phyloP scores from a whole-genome alignment of 257 asterid genomes.

The Orobanche coerulescens region DNA sequence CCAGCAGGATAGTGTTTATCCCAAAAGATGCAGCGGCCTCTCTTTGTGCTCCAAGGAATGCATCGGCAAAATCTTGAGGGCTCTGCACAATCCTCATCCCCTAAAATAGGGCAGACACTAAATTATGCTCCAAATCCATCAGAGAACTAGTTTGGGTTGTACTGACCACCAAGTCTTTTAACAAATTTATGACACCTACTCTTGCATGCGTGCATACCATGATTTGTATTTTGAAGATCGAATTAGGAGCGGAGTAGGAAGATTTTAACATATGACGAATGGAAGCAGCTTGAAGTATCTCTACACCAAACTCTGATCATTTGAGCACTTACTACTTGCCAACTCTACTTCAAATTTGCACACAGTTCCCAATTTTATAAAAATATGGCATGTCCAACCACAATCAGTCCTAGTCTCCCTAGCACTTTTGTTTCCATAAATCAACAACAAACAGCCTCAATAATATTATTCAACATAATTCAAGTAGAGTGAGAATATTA shows the following conservation, averaged over 20 bases:
- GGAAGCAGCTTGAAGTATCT: slow-evolving; percentile 13
- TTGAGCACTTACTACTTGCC: slow-evolving; percentile 7
- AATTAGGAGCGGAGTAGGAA: not conserved
- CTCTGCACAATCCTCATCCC: slow-evolving; percentile 95
- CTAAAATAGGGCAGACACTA: slow-evolving; percentile 36
- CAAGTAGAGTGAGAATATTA: not conserved
- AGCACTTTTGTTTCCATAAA: not conserved
- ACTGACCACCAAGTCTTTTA: slow-evolving; percentile 13
- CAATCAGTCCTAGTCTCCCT: not conserved
- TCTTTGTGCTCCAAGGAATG: slow-evolving; percentile 93
- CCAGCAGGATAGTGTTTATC: slow-evolving; percentile 73
- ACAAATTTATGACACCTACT: not conserved
- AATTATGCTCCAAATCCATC: slow-evolving; percentile 15
- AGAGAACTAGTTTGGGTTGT: slow-evolving; percentile 3
- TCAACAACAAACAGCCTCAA: not conserved
- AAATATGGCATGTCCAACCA: slow-evolving; percentile 10
- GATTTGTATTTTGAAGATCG: not conserved
- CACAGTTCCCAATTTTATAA: slow-evolving; percentile 2
- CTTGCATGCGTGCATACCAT: not conserved
- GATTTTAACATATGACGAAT: not conserved
- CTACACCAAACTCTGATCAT: slow-evolving; percentile 15
- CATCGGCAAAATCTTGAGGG: slow-evolving; percentile 72
- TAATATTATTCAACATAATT: not conserved
- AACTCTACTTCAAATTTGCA: slow-evolving; percentile 5
- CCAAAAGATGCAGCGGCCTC: slow-evolving; percentile 99